Evolutionary conservation across 1,284 basidiomycete genomes (phyloP), one percentile per base, ranked within the genome.

Genomic region (Tylopilus sp.): DNA sequence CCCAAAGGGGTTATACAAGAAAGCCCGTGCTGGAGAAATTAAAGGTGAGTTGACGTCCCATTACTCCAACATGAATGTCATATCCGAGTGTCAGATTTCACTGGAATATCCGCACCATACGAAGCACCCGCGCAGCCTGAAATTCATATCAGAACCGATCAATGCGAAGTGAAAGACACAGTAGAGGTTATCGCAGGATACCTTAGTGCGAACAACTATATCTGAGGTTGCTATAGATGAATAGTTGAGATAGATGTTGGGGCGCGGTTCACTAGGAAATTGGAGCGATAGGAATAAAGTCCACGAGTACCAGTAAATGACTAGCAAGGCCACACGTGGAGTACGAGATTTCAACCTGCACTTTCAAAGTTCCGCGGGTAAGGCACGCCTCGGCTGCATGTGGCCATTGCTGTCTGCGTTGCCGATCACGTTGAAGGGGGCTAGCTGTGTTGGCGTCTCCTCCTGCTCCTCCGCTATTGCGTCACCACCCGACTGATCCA

Each of bases 1-100:
- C 70, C 96, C 96, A 6, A 99, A 99, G 71, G 96, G 95, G 0
- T 73, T 99, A 51, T 99, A 99, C 77, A 96, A 94, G 76, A 97
- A 94, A 71, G 96, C 96, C 6, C 77, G 94, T 55, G 85, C 89
- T 1, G 95, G 96, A 20, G 91, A 95, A 73, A 98, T 99, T 67
- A 95, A 94, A 80, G 91, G 94, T 91, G 46, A 42, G 64, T 59
- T 26, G 17, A 42, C 37, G 50, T 39, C 18, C 24, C 18, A 3
- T 44, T 18, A 41, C 6, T 35, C 30, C 26, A 44, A 20, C 39
- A 45, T 17, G 7, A 26, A 15, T n/a, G 17, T 58, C 55, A 66
- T 57, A 48, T 35, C 31, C 20, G 10, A 28, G 40, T 15, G 38
- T 44, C 49, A 95, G 95, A 98, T 56, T 98, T 99, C 73, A 99